These are phyloP conservation scores for Ogataea neopini DNA, from an alignment of 805 yeast species.

Conservation along the genomic window DNA sequence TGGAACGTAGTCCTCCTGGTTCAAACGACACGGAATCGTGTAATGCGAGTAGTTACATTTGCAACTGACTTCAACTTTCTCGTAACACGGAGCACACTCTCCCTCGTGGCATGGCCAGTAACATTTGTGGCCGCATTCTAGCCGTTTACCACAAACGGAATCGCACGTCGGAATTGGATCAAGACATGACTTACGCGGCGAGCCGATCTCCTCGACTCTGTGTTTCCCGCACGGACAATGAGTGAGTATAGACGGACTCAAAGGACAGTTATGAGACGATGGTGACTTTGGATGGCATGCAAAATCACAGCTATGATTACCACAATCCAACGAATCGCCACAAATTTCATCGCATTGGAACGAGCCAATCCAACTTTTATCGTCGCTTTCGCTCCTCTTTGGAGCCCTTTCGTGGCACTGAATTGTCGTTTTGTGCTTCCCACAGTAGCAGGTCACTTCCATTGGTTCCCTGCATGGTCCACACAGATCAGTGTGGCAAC, in stretches of 20 bases:
- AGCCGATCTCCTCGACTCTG: slow-evolving; percentile 38
- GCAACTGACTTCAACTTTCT: slow-evolving; percentile 54
- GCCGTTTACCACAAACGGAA: slow-evolving; percentile 56
- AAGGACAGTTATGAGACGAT: slow-evolving; percentile 50
- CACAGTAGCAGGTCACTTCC: slow-evolving; percentile 71
- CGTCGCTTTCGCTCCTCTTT: slow-evolving; percentile 28
- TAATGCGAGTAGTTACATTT: slow-evolving; percentile 59
- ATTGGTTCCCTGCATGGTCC: slow-evolving; percentile 63
- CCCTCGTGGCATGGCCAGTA: slow-evolving; percentile 75
- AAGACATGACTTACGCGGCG: slow-evolving; percentile 57
- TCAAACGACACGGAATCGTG: slow-evolving; percentile 62
- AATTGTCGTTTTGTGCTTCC: slow-evolving; percentile 46
- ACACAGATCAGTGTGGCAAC: slow-evolving; percentile 83
- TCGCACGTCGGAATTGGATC: slow-evolving; percentile 83
- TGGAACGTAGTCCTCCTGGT: slow-evolving; percentile 54
- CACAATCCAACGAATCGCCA: slow-evolving; percentile 59
- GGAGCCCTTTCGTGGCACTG: slow-evolving; percentile 48
- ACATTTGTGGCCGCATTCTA: slow-evolving; percentile 77
- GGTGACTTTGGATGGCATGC: slow-evolving; percentile 53
- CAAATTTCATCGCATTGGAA: slow-evolving; percentile 50
- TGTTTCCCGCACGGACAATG: slow-evolving; percentile 84
- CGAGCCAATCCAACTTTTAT: slow-evolving; percentile 48
- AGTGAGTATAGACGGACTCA: slow-evolving; percentile 57
- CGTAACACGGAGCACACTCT: slow-evolving; percentile 65
- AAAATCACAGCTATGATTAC: slow-evolving; percentile 50